These are phyloP conservation scores for Proliferodiscus dingleyae DNA, from an alignment of 2,329 filamentous ascomycete genomes.

Conservation along the genomic window DNA sequence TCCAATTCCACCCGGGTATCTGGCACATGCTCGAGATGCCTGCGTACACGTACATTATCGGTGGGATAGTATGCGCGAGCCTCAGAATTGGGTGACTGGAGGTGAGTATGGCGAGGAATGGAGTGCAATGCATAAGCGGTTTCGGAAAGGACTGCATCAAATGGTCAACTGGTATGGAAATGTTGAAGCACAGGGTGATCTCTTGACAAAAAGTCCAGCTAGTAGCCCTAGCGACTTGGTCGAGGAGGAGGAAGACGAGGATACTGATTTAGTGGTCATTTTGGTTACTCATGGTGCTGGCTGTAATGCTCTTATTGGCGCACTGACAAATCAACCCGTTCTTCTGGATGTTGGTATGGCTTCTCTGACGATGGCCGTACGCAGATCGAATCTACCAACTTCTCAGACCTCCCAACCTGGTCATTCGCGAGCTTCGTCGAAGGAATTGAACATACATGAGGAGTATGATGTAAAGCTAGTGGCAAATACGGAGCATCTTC, in stretches of 20 bases:
- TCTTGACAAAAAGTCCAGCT: conserved; percentile 42
- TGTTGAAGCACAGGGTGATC: conserved; percentile 47
- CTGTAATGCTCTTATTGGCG: conserved; percentile 91
- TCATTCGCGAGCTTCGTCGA: conserved; percentile 35
- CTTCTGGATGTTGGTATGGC: conserved; percentile 86
- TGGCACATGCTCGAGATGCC: conserved; percentile 82
- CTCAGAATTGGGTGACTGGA: conserved; percentile 80
- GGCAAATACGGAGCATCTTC: conserved; percentile 71
- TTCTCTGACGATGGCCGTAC: conserved; percentile 82
- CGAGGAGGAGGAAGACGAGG: conserved; percentile 49
- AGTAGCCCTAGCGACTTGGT: conserved; percentile 32
- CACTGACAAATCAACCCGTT: conserved; percentile 85
- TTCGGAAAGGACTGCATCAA: conserved; percentile 71
- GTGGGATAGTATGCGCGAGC: conserved; percentile 85
- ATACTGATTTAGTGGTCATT: conserved; percentile 73
- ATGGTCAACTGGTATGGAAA: conserved; percentile 78
- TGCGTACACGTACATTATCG: conserved; percentile 87
- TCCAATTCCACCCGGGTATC: conserved; percentile 81
- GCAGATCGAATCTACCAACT: conserved; percentile 38
- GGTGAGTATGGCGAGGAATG: conserved; percentile 90
- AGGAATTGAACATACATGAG: conserved; percentile 46
- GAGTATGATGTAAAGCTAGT: conserved; percentile 70
- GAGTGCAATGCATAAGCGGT: conserved; percentile 90
- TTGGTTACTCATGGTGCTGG: conserved; percentile 93
- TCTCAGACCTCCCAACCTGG: conserved; percentile 18